A percentile compares a stretch with the other conserved stretches of the same genome.
These are phyloP conservation scores for Xylaria sp. DNA, from an alignment of 2,329 filamentous ascomycete genomes.

Conservation along the genomic window DNA sequence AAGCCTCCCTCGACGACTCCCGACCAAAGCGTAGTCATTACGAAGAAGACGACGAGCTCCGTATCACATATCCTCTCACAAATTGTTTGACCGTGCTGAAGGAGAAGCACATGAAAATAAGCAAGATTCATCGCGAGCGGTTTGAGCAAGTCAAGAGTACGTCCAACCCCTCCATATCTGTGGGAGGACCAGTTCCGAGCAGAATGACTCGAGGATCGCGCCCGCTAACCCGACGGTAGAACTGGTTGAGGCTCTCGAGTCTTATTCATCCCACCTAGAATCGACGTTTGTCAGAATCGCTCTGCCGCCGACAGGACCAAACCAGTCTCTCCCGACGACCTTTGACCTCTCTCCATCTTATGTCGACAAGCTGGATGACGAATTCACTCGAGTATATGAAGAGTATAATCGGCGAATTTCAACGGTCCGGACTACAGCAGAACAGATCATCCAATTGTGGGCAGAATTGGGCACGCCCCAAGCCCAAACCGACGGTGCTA, in stretches of 20 bases:
- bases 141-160: constrained; percentile 94
- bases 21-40: constrained; percentile 66
- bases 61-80: constrained; percentile 80
- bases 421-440: constrained; percentile 72
- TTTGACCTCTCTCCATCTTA: constrained; percentile 95
- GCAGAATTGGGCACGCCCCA: constrained; percentile 93
- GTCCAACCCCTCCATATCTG: constrained; percentile 41
- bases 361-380: constrained; percentile 80
- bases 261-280: constrained; percentile 95
- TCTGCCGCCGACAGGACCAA: constrained; percentile 79
- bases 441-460: constrained; percentile 93
- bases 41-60: constrained; percentile 63
- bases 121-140: constrained; percentile 83
- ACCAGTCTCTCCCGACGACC: constrained; percentile 74
- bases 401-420: constrained; percentile 87
- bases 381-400: constrained; percentile 94
- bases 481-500: constrained; percentile 83
- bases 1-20: constrained; percentile 80
- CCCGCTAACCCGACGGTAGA: constrained; percentile 53
- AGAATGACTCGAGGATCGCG: neutral
- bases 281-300: constrained; percentile 82
- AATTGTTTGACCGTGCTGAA: constrained; percentile 79
- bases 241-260: constrained; percentile 89
- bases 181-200: neutral
- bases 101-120: constrained; percentile 82